Percentiles rank a stretch among this genome's conserved stretches.
These are phyloP conservation scores for Crithidia sp. DNA, from an alignment of 208 protist genomes.

Conservation along the genomic window DNA sequence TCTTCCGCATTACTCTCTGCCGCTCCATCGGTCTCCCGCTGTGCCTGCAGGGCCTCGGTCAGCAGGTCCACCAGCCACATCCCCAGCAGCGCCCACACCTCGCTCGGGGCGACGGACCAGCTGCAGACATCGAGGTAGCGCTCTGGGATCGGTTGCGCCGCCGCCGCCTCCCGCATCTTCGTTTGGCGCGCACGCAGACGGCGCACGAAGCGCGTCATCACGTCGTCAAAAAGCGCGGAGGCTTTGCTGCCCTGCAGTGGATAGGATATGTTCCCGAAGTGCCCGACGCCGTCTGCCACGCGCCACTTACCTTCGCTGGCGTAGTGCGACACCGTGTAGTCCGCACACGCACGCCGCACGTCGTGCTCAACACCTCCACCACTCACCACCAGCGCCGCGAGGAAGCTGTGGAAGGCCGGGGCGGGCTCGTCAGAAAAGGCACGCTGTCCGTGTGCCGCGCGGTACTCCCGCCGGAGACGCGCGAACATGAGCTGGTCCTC, in stretches of 20 bases:
- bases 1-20: neutral
- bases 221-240: conserved; percentile 42
- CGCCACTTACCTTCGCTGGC: conserved; percentile 33
- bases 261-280: conserved; percentile 80
- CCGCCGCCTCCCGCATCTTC: conserved; percentile 15
- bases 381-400: conserved; percentile 73
- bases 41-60: conserved; percentile 37
- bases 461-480: conserved; percentile 27
- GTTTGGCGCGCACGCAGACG: conserved; percentile 50
- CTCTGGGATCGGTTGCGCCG: conserved; percentile 19
- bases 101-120: conserved; percentile 75
- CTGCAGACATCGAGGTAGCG: conserved; percentile 46
- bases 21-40: neutral
- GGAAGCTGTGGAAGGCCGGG: conserved; percentile 40
- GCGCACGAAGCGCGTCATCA: conserved; percentile 64
- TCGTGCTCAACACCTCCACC: conserved; percentile 92
- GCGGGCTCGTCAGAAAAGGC: conserved; percentile 26
- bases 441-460: conserved; percentile 14
- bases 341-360: conserved; percentile 73
- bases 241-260: conserved; percentile 20
- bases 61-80: conserved; percentile 73
- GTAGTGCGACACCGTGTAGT: conserved; percentile 52
- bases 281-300: neutral
- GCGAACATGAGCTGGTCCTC: conserved; percentile 36
- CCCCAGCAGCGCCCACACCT: conserved; percentile 76